These are phyloP conservation scores for Penicillium expansum DNA, from an alignment of 2,329 filamentous ascomycete genomes.

Conservation along the genomic window DNA sequence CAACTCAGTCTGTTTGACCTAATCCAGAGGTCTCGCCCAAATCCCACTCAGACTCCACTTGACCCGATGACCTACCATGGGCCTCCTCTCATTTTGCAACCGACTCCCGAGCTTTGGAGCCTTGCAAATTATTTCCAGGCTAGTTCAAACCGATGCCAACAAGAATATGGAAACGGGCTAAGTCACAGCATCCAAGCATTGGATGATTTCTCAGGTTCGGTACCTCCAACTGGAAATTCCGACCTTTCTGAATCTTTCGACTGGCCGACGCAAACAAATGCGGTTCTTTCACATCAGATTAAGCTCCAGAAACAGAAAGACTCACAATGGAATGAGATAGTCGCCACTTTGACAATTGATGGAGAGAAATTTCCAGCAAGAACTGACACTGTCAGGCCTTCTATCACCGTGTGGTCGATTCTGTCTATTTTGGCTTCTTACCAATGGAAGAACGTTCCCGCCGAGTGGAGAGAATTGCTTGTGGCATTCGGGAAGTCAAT, in stretches of 20 bases:
- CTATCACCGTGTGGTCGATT: neutral
- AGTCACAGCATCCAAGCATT: neutral
- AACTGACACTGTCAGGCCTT: neutral
- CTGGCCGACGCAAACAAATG: neutral
- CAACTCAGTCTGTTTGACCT: neutral
- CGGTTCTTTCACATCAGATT: neutral
- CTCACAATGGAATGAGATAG: neutral
- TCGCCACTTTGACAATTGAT: neutral
- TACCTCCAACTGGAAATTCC: neutral
- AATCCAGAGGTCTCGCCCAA: neutral
- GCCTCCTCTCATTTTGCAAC: neutral
- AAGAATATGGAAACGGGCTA: neutral
- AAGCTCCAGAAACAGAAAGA: neutral
- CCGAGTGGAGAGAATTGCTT: neutral
- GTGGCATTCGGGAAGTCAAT: neutral
- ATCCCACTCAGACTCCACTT: neutral
- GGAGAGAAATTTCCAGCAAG: neutral
- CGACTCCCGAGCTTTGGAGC: neutral
- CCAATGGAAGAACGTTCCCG: neutral
- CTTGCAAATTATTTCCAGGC: neutral
- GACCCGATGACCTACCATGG: neutral
- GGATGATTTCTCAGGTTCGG: neutral
- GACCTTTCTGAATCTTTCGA: neutral
- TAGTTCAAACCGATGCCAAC: neutral
- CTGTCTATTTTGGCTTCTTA: neutral